These are phyloP conservation scores for Emmonsiellopsis sp. DNA, from an alignment of 2,329 filamentous ascomycete species.

Conservation along the genomic window DNA sequence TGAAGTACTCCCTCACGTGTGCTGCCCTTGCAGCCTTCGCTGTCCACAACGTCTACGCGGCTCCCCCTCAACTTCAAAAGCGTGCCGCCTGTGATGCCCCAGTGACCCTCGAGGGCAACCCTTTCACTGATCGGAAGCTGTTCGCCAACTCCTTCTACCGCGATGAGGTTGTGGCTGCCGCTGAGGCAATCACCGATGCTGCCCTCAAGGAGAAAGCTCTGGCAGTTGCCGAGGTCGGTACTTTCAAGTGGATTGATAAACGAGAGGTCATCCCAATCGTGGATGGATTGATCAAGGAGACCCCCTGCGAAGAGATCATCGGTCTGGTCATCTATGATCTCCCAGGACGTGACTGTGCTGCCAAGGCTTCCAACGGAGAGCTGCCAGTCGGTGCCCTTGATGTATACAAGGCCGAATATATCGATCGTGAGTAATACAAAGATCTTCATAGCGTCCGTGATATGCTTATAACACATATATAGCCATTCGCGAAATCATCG, in stretches of 20 bases:
- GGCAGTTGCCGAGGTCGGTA: slow-evolving; percentile 41
- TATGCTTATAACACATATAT: neutral
- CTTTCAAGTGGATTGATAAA: slow-evolving; percentile 45
- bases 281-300: slow-evolving; percentile 16
- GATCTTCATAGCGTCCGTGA: neutral
- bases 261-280: slow-evolving; percentile 35
- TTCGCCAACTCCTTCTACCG: slow-evolving; percentile 44
- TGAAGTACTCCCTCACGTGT: neutral
- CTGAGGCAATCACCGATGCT: slow-evolving; percentile 41
- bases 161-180: slow-evolving; percentile 10
- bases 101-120: slow-evolving; percentile 24
- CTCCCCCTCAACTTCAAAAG: neutral
- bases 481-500: slow-evolving; percentile 42
- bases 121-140: slow-evolving; percentile 40
- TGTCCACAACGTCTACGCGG: neutral
- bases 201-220: slow-evolving; percentile 53
- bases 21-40: neutral
- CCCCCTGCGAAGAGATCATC: neutral
- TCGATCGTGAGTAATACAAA: slow-evolving; percentile 28
- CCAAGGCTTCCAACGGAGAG: slow-evolving; percentile 55
- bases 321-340: slow-evolving; percentile 52
- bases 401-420: slow-evolving; percentile 43
- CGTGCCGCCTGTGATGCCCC: slow-evolving; percentile 27
- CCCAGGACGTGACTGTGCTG: slow-evolving; percentile 55
- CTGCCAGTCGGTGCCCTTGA: slow-evolving; percentile 42